Base-by-base conservation (phyloP, 305 asterid species). In the Solanum hybrid region DNA sequence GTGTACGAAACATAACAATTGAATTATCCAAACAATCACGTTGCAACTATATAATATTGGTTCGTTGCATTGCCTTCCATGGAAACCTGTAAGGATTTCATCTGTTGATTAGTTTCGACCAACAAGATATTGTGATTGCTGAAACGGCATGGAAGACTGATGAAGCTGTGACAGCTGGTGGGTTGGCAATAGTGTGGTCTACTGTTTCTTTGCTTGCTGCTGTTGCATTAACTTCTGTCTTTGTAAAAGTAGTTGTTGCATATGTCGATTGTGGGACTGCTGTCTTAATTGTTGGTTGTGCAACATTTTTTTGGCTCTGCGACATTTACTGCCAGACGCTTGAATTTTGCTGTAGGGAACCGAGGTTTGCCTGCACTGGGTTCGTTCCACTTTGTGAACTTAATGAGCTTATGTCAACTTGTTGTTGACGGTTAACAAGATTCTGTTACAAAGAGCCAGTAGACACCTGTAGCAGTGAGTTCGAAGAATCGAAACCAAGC, bases 391-490 rank as follows among this genome's bases (percentile, higher is more conserved):
- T 94, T 39, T 39, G 14, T 11, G 14, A 10, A 39, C 51, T 11
- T 4, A 39, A 11, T 39, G 51, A 39, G 14, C 51, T 39, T 11
- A 39, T 11, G 51, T 39, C 11, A 39, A 11, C 51, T 10, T 39
- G 51, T 39, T 39, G 51, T 1, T 0, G 51, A 39, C 0, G 5
- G 51, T 94, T 93, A 88, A 93, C 95, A 36, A 95, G 88, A 94
- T 94, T 96, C 91, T 95, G 96, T 91, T 96, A 98, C 32, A 95
- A 89, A 91, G 98, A 94, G 88, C 91, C 90, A 89, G 95, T 90
- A 88, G 95, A 90, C 37, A 34, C 37, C 37, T 34, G 8, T 6
- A 95, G 99, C 93, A 95, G 90, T 61, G 95, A 94, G 91, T 93
- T 95, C 89, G 94, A 93, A 39, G 92, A 90, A 93, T 92, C 94